Percentiles rank a stretch among this genome's conserved stretches.
These are phyloP conservation scores for Cephalotrichum gorgonifer DNA, from an alignment of 2,329 filamentous ascomycete species.

Conservation along the genomic window DNA sequence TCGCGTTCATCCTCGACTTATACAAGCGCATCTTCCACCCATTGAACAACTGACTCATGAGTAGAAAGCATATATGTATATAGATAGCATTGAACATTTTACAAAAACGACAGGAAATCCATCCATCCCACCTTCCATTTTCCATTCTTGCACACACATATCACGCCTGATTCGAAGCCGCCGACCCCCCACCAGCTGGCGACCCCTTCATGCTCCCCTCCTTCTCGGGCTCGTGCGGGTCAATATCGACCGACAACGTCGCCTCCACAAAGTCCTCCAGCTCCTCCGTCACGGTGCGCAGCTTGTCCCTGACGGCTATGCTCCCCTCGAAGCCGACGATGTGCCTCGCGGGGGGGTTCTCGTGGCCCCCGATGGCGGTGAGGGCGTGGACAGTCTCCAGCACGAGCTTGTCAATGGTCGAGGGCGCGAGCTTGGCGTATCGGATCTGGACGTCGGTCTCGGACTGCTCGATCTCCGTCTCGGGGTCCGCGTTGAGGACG, in stretches of 20 bases:
- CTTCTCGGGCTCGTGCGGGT: conserved; percentile 34
- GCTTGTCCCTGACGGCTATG: conserved; percentile 82
- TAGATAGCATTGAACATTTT: neutral
- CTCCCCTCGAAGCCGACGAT: conserved; percentile 90
- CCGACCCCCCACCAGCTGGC: neutral
- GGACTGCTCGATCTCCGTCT: conserved; percentile 35
- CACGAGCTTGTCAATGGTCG: conserved; percentile 63
- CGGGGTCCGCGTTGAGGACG: conserved; percentile 66
- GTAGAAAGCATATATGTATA: no score
- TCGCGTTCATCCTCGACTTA: no score
- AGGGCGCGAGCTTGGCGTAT: conserved; percentile 62
- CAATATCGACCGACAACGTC: conserved; percentile 72
- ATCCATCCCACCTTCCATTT: neutral
- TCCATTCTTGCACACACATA: no score
- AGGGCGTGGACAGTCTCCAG: conserved; percentile 86
- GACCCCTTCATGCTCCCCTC: conserved; percentile 26
- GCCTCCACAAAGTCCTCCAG: conserved; percentile 92
- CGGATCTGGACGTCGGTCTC: conserved; percentile 44
- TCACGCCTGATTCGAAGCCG: neutral
- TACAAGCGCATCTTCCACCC: no score
- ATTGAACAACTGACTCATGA: no score
- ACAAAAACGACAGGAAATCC: neutral
- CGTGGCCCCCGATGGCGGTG: conserved; percentile 85
- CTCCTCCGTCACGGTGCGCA: conserved; percentile 93
- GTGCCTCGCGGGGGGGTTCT: conserved; percentile 88